Base-by-base conservation (phyloP, 176 grass and related monocot species). In the Oryza glumipatula region DNA sequence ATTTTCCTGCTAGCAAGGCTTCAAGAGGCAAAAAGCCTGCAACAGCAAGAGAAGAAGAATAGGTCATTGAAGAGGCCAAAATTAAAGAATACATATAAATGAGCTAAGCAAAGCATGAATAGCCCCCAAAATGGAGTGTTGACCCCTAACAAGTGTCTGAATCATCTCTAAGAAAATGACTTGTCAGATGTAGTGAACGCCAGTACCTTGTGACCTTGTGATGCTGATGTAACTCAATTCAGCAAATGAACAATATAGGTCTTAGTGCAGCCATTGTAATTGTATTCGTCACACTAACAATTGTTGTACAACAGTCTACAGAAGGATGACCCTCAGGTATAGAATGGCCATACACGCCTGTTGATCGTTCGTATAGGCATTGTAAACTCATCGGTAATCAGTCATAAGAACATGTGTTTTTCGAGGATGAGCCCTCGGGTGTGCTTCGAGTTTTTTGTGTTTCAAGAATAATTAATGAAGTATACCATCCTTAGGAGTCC, bases 1-100 rank as follows among this genome's bases (percentile, higher is more conserved):
- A 94, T 82, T 86, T 94, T 76, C 85, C 88, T 49, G 88, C 86
- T 17, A 94, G 85, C 79, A 94, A 90, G 77, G 82, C 46, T 80
- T 44, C 22, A 51, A 86, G 73, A 75, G 87, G 52, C 44, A 90
- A 86, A 85, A 88, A 63, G 73, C 11, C 81, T 60, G 85, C 81
- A 81, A 45, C 73, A 74, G 47, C 47, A 85, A 76, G 67, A 77
- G 45, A 32, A 52, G 46, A 67, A 69, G 54, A 73, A 73, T 69
- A 81, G 75, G 70, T 15, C 80, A 56, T 58, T 19, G 23, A 73
- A 74, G 56, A 70, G 17, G 3, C 30, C 33, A 11, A 30, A 12
- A 68, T 0, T 38, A 38, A 38, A 38, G 14, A 19, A 67, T 66
- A 33, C 41, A 88, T 73, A 78, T n/a, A 21, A 41, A 90, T 30